Conservation (phyloP, 345 rosid genomes). For the Eucalyptus regnans region DNA sequence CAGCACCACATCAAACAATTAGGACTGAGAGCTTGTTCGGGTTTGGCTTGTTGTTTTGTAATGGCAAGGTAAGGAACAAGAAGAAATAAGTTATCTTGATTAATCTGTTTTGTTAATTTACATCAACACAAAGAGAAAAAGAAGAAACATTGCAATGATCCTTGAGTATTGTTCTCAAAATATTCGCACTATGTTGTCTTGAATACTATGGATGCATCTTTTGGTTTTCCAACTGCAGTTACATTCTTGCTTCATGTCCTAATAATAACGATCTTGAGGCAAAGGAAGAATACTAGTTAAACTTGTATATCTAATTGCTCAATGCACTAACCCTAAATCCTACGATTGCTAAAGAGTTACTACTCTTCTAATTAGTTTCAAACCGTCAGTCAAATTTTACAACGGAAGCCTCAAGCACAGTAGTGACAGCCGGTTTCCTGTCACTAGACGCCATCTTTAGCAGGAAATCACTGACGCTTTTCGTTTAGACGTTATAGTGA, state of each 20-base stretch:
- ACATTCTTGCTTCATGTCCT: not conserved
- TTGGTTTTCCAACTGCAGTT: not conserved
- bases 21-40: too few species aligned
- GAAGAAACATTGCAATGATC: not conserved
- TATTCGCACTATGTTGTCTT: rapidly evolving
- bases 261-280: not conserved
- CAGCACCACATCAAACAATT: too few species aligned
- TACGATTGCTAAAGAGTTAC: not conserved
- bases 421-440: too few species aligned
- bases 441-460: too few species aligned
- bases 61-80: conserved; percentile 50
- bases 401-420: not conserved
- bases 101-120: not conserved
- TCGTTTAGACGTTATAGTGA: too few species aligned
- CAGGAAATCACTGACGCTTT: too few species aligned
- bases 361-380: too few species aligned
- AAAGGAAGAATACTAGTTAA: not conserved
- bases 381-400: not conserved
- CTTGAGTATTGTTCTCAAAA: not conserved
- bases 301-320: too few species aligned
- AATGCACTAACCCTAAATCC: too few species aligned
- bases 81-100: conserved; percentile 6
- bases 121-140: not conserved
- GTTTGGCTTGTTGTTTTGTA: conserved; percentile 26
- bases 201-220: not conserved